Evolutionary conservation across 345 rosid genomes (phyloP), one percentile per base, ranked within the genome.

Genomic region (Acer yangbiense): DNA sequence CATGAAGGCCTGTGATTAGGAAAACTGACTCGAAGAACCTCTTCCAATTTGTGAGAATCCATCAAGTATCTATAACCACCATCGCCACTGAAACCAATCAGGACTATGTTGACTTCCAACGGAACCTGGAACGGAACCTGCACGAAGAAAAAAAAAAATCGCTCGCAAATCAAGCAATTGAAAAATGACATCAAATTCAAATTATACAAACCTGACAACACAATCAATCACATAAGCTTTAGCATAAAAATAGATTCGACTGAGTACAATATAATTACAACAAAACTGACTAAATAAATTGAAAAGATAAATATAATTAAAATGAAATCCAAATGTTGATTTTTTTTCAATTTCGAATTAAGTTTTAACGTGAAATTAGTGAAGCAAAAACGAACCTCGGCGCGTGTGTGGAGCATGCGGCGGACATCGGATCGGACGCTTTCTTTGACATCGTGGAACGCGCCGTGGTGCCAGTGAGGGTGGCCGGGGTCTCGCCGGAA

Each of bases 81-180:
- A 72, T 94, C 98, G 25, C 98, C 97, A 70, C 78, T 90, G 68
- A 97, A 82, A 71, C 99, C 99, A 69, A 97, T 78, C 18, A 94
- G 92, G 27, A 94, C 97, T 57, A 94, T 87, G 78, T 97, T 97
- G 64, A 97, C 98, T 81, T 97, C 98, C 32, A 97, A 74, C 2
- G 99, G 98, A 82, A 94, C 98, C 90, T 91, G 96, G 86, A 97
- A 94, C 0, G 99, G 98, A 79, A 97, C 98, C 99, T 97, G 86
- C 83, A 79, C 2, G 44, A 35, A 52, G 8, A 50, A 58, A 57
- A 7, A 16, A 44, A 35, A 54, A 12, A 21, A 1, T 39, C 6
- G 21, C 13, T 29, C 21, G 35, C 18, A 2, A 66, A 66, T 29
- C 18, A 73, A 60, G 57, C 58, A 62, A 39, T 44, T 10, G 39